These are phyloP conservation scores for Umbelopsis sp. DNA, from an alignment of 371 early-diverging fungal species.

Conservation along the genomic window DNA sequence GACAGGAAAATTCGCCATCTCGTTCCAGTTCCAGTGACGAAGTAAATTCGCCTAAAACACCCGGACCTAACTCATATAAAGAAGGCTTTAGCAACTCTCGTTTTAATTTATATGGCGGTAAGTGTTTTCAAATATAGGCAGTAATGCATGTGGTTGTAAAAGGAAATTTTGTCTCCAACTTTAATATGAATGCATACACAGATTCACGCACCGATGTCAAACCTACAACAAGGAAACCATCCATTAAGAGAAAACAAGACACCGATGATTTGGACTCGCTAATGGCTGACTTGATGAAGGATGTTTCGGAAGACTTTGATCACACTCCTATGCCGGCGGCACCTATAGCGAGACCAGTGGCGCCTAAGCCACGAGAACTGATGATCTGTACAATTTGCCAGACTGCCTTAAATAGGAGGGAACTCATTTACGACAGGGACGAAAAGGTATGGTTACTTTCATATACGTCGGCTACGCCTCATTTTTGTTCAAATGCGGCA, in stretches of 20 bases:
- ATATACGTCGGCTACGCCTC: conserved; percentile 24
- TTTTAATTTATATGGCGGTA: neutral
- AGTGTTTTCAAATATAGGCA: neutral
- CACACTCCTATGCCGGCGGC: neutral
- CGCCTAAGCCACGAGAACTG: conserved; percentile 13
- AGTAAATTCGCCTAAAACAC: conserved; percentile 38
- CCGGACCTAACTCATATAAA: conserved; percentile 31
- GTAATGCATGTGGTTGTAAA: neutral
- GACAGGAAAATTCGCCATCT: conserved; percentile 3
- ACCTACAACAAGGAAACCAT: neutral
- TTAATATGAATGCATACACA: neutral
- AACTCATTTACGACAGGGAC: conserved; percentile 20
- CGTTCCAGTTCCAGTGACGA: conserved; percentile 9
- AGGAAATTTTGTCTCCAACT: conserved; percentile 15
- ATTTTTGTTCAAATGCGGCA: conserved; percentile 31
- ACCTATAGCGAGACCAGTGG: neutral
- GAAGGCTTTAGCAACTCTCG: conserved; percentile 14
- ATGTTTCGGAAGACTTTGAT: conserved; percentile 1
- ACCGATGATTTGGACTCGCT: conserved; percentile 53
- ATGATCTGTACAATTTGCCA: conserved; percentile 19
- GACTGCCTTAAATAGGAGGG: conserved; percentile 17
- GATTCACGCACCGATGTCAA: conserved; percentile 9
- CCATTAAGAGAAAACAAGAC: conserved; percentile 25
- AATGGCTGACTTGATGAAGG: conserved; percentile 62
- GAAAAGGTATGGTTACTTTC: conserved; percentile 32